Evolutionary conservation across 2,329 filamentous ascomycete species (phyloP).

Genomic region (Mollisia scopiformis): DNA sequence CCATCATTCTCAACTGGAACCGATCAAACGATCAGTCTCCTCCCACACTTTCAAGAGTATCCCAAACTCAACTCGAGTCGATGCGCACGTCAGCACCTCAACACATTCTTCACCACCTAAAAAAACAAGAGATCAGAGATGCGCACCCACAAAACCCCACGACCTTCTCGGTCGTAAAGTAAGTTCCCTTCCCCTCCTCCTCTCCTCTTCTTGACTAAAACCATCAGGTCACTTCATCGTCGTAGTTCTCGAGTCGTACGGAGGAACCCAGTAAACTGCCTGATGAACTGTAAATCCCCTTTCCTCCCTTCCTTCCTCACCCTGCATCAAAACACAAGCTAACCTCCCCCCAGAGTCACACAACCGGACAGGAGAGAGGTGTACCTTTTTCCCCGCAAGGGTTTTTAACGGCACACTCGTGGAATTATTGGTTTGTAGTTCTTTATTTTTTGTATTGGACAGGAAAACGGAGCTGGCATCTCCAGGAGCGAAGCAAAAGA

Average conservation of each 20-base stretch:
- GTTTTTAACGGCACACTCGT: conserved; percentile 9
- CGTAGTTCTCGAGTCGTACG: too few species aligned
- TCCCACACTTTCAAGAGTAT: too few species aligned
- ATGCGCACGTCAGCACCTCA: too few species aligned
- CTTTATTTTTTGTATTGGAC: not conserved
- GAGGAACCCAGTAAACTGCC: not conserved
- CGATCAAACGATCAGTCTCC: too few species aligned
- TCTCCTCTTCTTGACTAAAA: too few species aligned
- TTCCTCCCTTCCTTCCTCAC: not conserved
- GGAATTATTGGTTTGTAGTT: not conserved
- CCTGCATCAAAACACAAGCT: too few species aligned
- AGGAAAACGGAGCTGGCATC: not conserved
- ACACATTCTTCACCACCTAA: not conserved
- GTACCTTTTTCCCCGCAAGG: conserved; percentile 9
- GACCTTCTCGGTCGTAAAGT: not conserved
- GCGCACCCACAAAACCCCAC: not conserved
- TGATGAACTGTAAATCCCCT: not conserved
- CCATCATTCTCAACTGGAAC: too few species aligned
- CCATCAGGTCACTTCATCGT: too few species aligned
- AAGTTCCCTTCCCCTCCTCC: not conserved
- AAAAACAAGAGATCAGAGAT: not conserved
- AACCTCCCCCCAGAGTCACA: not conserved
- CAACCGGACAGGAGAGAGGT: conserved; percentile 6
- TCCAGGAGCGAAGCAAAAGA: too few species aligned
- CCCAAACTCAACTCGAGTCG: too few species aligned